Evolutionary conservation across 441 rosid species (phyloP), one percentile per base, ranked within the genome.

Genomic region (Breynia disticha): DNA sequence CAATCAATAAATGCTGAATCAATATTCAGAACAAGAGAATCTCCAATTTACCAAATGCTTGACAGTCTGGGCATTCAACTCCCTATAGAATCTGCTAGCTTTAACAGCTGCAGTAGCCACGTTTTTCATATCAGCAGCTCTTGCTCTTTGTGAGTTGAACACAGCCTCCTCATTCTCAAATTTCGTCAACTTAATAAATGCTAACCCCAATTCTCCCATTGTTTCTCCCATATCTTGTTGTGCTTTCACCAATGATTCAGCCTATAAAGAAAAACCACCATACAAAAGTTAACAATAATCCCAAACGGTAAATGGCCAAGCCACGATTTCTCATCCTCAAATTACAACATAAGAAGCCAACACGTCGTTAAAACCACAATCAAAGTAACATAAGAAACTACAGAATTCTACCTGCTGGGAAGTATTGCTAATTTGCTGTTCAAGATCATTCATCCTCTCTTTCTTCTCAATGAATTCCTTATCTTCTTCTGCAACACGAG

Each of bases 161-260:
- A 75, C 46, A 5, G 90, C 86, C 75, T 89, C 88, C 70, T 89
- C 95, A 16, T 79, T 86, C 79, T 89, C 95, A 62, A 86, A 89
- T 67, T 86, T 89, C 0, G 93, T 79, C 67, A 86, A 64, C 68
- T 89, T 89, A 65, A 89, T 80, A 57, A 89, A 86, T 10, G 93
- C 82, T 66, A 83, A 62, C 37, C 97, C 93, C 41, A 89, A 57
- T 59, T 80, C 95, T 52, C 93, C 95, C 86, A 83, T 78, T 28
- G 97, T 86, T 60, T 86, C 97, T 42, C 97, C 93, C 84, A 83
- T 82, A 72, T 86, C 97, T 79, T 89, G 93, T 57, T 86, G 95
- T 38, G 90, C 84, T 74, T 89, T 83, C 37, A 89, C 97, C 45
- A 89, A 75, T 11, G 80, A 52, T 66, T 84, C 95, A 18, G 95